A percentile compares a stretch with the other conserved stretches of the same genome.
These are phyloP conservation scores for Colletotrichum agaves DNA, from an alignment of 2,329 filamentous ascomycete genomes.

Conservation along the genomic window DNA sequence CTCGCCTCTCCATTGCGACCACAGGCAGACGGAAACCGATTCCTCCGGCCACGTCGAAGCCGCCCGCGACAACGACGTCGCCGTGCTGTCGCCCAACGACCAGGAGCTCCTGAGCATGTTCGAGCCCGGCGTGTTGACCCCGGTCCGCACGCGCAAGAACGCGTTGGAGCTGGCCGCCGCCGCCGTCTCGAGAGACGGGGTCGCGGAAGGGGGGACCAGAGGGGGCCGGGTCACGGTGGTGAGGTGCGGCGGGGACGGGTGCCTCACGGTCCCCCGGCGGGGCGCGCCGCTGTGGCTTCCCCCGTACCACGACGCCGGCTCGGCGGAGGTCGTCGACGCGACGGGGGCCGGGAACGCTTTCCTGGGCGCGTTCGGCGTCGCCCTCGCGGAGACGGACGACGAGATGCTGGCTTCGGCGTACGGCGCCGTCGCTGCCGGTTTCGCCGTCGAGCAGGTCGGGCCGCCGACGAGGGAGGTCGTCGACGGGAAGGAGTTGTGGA, in stretches of 20 bases:
- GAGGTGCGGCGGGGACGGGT: constrained; percentile 10
- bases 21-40: too few relatives aligned
- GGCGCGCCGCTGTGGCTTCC: constrained; percentile 11
- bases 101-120: neutral
- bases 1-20: constrained; percentile 1
- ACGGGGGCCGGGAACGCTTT: constrained; percentile 25
- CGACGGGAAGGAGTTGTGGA: constrained; percentile 17
- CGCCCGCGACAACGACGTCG: neutral
- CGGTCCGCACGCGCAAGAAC: neutral
- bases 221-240: neutral
- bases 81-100: constrained; percentile 1
- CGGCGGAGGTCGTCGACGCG: neutral
- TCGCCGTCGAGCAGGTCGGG: constrained; percentile 25
- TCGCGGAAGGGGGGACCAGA: rapidly evolving
- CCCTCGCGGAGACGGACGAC: neutral
- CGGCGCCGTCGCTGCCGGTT: constrained; percentile 30
- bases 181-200: neutral
- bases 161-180: neutral
- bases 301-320: constrained; percentile 14
- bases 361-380: constrained; percentile 11
- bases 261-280: neutral
- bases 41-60: neutral
- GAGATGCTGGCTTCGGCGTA: constrained; percentile 21
- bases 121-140: rapidly evolving
- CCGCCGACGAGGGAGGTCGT: constrained; percentile 9